Evolutionary conservation across 257 asterid species (phyloP), one percentile per base, ranked within the genome.

Genomic region (Przewalskia tangutica): DNA sequence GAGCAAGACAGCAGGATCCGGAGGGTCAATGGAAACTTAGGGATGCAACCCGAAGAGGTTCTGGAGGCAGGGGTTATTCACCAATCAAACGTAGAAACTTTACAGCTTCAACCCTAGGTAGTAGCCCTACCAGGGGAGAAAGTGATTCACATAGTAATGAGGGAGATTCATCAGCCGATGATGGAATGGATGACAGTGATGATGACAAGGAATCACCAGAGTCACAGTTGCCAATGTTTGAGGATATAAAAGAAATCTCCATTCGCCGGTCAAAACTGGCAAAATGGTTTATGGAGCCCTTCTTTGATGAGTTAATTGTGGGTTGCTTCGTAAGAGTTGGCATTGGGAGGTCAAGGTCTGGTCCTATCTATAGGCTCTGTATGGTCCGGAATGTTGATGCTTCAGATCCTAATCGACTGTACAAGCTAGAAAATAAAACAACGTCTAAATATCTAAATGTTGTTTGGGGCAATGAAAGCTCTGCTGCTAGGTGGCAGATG

Each of bases 401-500:
- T 77, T 58, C 97, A 6, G 97, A 94, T 71, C 94, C 97, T 16
- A 95, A 92, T 83, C 90, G 92, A 13, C 91, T 85, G 77, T 95
- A 95, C 81, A 94, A 94, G 89, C 91, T 95, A 20, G 97, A 95
- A 86, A 95, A 95, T 90, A 95, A 92, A 89, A 92, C 95, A 75
- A 95, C 98, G 1, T 53, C 86, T 88, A 94, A 95, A 90, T 94
- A 90, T 84, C 88, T 95, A 84, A 95, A 94, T 84, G 89, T 91
- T 79, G 92, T 93, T 81, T 95, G 99, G 99, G 99, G 98, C 78
- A 94, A 90, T 42, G 99, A 95, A 85, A 91, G 84, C 88, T 91
- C 97, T 66, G 96, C 99, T 12, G 98, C 97, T 51, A 91, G 99
- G 90, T 95, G 98, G 98, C 98, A 95, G 88, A 95, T 95, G 97